Conservation (phyloP, 2,329 filamentous ascomycete genomes). For the Aplosporella prunicola region DNA sequence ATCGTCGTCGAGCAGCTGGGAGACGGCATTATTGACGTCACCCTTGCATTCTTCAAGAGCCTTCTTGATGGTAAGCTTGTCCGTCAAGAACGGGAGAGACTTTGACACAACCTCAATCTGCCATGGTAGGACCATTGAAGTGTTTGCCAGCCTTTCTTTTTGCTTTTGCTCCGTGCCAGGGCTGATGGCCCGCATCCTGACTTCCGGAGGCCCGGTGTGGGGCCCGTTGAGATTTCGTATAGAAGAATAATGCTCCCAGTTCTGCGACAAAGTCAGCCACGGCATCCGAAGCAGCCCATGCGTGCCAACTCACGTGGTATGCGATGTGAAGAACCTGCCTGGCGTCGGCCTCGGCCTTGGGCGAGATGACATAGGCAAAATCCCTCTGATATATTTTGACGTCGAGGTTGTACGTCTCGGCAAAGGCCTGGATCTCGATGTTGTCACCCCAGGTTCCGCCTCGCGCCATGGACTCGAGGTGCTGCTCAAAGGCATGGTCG, state of each 20-base stretch:
- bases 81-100: conserved; percentile 42
- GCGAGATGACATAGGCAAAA: conserved; percentile 42
- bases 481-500: conserved; percentile 43
- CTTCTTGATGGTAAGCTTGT: conserved; percentile 42
- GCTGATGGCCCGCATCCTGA: conserved; percentile 28
- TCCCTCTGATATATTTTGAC: conserved; percentile 53
- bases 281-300: not conserved
- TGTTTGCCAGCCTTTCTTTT: conserved; percentile 27
- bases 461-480: conserved; percentile 51
- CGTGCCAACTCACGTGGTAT: conserved; percentile 47
- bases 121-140: conserved; percentile 42
- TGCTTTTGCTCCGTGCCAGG: conserved; percentile 31
- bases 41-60: conserved; percentile 45
- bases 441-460: conserved; percentile 56
- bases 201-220: conserved; percentile 46
- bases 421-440: conserved; percentile 58
- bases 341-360: conserved; percentile 23
- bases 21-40: conserved; percentile 45
- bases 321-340: conserved; percentile 47
- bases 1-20: conserved; percentile 40
- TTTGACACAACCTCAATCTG: conserved; percentile 46
- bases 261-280: conserved; percentile 31
- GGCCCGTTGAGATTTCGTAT: conserved; percentile 52
- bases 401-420: conserved; percentile 50
- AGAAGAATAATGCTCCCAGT: conserved; percentile 58